These are phyloP conservation scores for Ogataea dorogensis DNA, from an alignment of 805 yeast genomes.

Conservation along the genomic window DNA sequence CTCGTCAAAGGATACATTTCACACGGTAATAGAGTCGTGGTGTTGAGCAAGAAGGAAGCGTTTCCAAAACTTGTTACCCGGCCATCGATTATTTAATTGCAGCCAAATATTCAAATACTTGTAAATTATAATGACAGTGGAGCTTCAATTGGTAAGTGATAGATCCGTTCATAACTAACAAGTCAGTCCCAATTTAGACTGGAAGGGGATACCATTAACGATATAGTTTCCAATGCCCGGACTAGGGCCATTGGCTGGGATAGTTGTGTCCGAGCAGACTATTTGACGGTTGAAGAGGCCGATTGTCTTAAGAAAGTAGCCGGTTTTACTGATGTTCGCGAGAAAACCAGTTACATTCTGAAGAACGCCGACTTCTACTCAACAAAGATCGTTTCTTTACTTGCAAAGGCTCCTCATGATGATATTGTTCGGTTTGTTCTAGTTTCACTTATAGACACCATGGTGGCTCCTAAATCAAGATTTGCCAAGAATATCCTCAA, in stretches of 20 bases:
- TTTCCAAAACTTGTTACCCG: constrained; percentile 50
- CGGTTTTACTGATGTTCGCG: constrained; percentile 38
- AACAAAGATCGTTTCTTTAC: constrained; percentile 50
- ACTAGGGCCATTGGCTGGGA: constrained; percentile 91
- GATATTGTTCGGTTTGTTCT: constrained; percentile 66
- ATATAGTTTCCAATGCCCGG: constrained; percentile 64
- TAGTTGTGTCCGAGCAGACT: constrained; percentile 74
- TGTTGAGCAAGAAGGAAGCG: constrained; percentile 69
- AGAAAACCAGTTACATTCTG: constrained; percentile 41
- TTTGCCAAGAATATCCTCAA: constrained; percentile 36
- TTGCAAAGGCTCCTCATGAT: constrained; percentile 53
- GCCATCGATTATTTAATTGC: constrained; percentile 8
- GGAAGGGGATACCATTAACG: constrained; percentile 67
- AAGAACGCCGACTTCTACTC: constrained; percentile 52
- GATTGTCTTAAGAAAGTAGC: constrained; percentile 35
- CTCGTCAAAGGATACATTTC: constrained; percentile 78
- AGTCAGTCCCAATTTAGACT: constrained; percentile 38
- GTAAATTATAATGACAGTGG: constrained; percentile 21
- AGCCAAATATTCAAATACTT: constrained; percentile 10
- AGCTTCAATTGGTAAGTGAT: constrained; percentile 25
- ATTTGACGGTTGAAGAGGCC: constrained; percentile 68
- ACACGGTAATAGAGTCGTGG: constrained; percentile 70
- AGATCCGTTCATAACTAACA: constrained; percentile 9
- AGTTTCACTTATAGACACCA: constrained; percentile 59
- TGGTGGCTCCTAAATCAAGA: constrained; percentile 33